Evolutionary conservation across 1,139 yeast genomes (phyloP).

Genomic region (Suhomyces guaymorum): DNA sequence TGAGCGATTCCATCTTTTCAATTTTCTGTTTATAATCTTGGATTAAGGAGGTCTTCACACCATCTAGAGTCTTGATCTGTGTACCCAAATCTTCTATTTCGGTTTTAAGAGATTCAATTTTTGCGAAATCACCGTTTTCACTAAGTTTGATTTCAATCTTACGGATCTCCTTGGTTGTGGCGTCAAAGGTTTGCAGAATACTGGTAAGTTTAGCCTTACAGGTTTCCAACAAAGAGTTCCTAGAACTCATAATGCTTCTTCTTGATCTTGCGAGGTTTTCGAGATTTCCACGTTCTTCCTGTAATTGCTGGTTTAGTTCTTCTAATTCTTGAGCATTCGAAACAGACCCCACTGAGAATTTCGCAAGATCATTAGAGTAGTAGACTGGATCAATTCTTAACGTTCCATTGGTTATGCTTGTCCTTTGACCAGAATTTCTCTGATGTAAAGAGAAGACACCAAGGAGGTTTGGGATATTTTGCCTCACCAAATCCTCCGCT

Average conservation of each 20-base stretch:
- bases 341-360: conserved; percentile 26
- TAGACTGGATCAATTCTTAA: conserved; percentile 62
- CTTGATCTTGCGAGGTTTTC: conserved; percentile 21
- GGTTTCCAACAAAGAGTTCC: conserved; percentile 10
- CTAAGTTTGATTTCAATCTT: conserved; percentile 31
- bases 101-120: conserved; percentile 31
- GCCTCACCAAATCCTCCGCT: conserved; percentile 46
- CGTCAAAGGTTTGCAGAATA: conserved; percentile 8
- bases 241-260: conserved; percentile 12
- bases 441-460: conserved; percentile 49
- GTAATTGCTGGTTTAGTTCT: conserved; percentile 9
- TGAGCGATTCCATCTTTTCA: conserved; percentile 10
- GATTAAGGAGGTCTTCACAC: conserved; percentile 29
- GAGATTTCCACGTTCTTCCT: conserved; percentile 17
- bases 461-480: conserved; percentile 37
- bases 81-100: conserved; percentile 32
- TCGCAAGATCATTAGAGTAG: conserved; percentile 34
- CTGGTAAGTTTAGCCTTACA: conserved; percentile 8
- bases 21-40: conserved; percentile 27
- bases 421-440: conserved; percentile 43
- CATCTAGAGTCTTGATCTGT: conserved; percentile 29
- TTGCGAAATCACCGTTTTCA: conserved; percentile 37
- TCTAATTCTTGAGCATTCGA: conserved; percentile 16
- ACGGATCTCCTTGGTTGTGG: conserved; percentile 16
- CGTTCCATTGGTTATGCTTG: conserved; percentile 39